phyloP scores from a whole-genome alignment of 345 rosid genomes.

The Rhodamnia rubescens region DNA sequence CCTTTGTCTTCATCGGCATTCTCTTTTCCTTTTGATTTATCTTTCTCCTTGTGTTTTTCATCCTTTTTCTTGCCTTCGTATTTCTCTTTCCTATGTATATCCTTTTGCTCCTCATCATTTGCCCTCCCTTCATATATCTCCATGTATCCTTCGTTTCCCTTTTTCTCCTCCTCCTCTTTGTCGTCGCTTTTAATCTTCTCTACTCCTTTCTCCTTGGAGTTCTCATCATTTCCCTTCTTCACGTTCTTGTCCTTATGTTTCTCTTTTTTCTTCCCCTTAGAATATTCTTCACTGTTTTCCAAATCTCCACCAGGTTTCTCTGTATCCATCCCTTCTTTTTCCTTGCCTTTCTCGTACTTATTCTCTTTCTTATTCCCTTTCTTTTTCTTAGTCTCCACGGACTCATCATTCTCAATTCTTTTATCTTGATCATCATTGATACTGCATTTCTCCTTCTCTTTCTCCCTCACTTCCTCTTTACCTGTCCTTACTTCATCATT shows the following conservation, averaged over 20 bases:
- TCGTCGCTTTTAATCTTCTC: not conserved
- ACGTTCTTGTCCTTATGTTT: not conserved
- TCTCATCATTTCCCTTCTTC: not conserved
- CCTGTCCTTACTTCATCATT: not conserved
- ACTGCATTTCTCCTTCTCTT: not conserved
- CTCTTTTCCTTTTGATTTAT: not conserved
- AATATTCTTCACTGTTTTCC: not conserved
- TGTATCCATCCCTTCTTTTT: not conserved
- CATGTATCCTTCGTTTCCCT: not conserved
- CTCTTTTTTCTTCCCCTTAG: not conserved
- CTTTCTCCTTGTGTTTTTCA: not conserved
- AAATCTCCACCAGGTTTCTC: not conserved
- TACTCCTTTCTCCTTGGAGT: constrained; percentile 2
- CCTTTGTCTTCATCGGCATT: not conserved
- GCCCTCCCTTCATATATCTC: not conserved
- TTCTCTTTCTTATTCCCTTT: not conserved
- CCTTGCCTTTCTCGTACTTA: not conserved
- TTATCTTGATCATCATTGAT: not conserved
- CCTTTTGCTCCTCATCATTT: not conserved
- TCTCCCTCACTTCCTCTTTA: not conserved
- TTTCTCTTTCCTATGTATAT: not conserved
- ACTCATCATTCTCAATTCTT: not conserved
- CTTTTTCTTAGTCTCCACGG: not conserved
- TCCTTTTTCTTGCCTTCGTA: not conserved
- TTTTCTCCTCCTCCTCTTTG: not conserved